These are phyloP conservation scores for Aspergillus flavus DNA, from an alignment of 2,329 filamentous ascomycete species.

Conservation along the genomic window DNA sequence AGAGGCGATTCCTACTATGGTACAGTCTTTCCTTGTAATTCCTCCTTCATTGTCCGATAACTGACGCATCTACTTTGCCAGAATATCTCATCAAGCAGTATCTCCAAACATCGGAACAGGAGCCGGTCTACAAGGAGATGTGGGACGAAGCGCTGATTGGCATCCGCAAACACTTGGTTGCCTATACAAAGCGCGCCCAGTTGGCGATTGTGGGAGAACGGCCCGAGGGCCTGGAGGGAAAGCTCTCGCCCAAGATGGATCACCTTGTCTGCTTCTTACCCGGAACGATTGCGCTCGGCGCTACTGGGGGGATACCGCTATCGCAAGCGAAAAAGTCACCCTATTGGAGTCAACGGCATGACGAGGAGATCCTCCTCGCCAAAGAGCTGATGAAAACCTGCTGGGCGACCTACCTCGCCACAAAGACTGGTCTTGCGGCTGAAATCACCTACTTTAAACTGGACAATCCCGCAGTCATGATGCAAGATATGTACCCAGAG, in stretches of 20 bases:
- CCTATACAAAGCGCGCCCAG: conserved; percentile 77
- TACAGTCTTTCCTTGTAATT: conserved; percentile 24
- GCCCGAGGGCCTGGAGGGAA: conserved; percentile 67
- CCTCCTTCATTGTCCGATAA: not conserved
- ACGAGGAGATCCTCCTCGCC: conserved; percentile 84
- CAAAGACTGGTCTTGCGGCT: conserved; percentile 84
- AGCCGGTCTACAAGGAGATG: conserved; percentile 85
- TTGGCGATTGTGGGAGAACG: conserved; percentile 91
- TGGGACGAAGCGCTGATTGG: conserved; percentile 86
- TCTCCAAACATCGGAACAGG: conserved; percentile 84
- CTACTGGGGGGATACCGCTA: conserved; percentile 76
- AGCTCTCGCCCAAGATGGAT: conserved; percentile 89
- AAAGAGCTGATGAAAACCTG: conserved; percentile 94
- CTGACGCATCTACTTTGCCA: conserved; percentile 22
- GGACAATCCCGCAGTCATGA: conserved; percentile 63
- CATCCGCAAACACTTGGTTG: conserved; percentile 87
- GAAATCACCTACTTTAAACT: conserved; percentile 93
- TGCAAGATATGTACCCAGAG: conserved; percentile 41
- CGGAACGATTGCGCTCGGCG: conserved; percentile 87
- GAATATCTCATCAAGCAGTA: conserved; percentile 99
- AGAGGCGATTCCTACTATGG: conserved; percentile 94
- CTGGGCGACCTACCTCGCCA: conserved; percentile 95
- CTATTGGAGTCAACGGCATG: conserved; percentile 75
- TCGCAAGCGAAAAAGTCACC: conserved; percentile 71
- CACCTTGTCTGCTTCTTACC: conserved; percentile 98